These are phyloP conservation scores for Blastobotrys niveus DNA, from an alignment of 1,139 yeast species.

Conservation along the genomic window DNA sequence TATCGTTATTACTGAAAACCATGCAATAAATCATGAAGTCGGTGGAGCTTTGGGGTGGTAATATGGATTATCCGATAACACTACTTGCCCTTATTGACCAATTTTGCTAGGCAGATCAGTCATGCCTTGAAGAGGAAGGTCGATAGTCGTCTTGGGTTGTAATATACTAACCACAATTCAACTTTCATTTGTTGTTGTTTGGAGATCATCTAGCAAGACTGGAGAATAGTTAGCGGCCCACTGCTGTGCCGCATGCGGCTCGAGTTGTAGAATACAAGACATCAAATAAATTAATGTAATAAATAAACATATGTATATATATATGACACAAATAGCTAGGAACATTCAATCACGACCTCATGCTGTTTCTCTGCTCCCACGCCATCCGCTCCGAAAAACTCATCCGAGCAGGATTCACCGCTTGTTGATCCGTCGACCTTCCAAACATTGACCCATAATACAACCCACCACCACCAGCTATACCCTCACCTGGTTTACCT, in stretches of 20 bases:
- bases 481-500: conserved; percentile 18
- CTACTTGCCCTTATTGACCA: neutral
- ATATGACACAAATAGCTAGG: neutral
- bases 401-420: conserved; percentile 27
- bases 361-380: conserved; percentile 24
- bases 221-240: neutral
- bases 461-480: too few relatives aligned
- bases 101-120: neutral
- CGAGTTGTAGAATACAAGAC: neutral
- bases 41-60: neutral
- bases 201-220: neutral
- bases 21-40: neutral
- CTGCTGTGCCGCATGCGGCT: neutral
- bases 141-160: neutral
- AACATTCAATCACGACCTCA: neutral
- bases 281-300: neutral
- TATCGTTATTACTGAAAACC: too few relatives aligned
- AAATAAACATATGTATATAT: too few relatives aligned
- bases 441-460: too few relatives aligned
- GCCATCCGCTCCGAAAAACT: conserved; percentile 32
- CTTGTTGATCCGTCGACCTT: too few relatives aligned
- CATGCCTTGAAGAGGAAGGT: neutral
- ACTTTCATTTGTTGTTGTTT: neutral
- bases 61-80: neutral
- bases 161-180: neutral